Evolutionary conservation across 2,329 filamentous ascomycete genomes (phyloP).

Genomic region (Fusarium tupiense): DNA sequence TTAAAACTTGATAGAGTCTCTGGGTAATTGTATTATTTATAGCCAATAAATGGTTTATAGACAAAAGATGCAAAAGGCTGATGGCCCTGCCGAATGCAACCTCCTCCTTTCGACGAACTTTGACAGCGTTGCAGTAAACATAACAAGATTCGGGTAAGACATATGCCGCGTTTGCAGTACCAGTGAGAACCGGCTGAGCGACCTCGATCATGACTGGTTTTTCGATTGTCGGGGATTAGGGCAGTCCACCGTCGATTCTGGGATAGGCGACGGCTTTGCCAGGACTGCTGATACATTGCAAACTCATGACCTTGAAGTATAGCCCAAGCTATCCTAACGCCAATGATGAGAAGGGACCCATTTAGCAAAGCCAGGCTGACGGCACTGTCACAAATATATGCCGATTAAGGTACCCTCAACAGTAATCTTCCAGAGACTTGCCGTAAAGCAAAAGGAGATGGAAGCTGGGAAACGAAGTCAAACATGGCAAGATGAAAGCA

Average conservation of each 20-base stretch:
- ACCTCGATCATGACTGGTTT: neutral
- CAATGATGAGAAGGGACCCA: rapidly evolving
- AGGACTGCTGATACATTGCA: neutral
- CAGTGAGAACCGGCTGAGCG: neutral
- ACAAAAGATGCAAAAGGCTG: neutral
- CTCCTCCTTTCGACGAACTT: too few species aligned
- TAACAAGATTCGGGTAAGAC: neutral
- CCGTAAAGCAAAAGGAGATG: rapidly evolving
- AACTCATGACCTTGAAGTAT: neutral
- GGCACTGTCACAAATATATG: neutral
- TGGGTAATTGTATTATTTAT: neutral
- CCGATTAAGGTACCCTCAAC: neutral
- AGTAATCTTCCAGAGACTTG: too few species aligned
- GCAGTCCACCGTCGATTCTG: neutral
- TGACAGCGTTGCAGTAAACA: neutral
- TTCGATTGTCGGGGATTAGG: neutral
- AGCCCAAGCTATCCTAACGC: neutral
- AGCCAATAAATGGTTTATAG: rapidly evolving
- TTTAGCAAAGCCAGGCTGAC: neutral
- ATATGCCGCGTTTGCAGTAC: neutral
- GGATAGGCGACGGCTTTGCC: neutral
- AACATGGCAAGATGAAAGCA: neutral
- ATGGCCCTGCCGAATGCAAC: neutral
- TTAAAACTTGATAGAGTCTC: rapidly evolving
- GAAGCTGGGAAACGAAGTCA: rapidly evolving